These are phyloP conservation scores for Staphylotrichum tortipilum DNA, from an alignment of 495 filamentous ascomycete genomes.

Conservation along the genomic window DNA sequence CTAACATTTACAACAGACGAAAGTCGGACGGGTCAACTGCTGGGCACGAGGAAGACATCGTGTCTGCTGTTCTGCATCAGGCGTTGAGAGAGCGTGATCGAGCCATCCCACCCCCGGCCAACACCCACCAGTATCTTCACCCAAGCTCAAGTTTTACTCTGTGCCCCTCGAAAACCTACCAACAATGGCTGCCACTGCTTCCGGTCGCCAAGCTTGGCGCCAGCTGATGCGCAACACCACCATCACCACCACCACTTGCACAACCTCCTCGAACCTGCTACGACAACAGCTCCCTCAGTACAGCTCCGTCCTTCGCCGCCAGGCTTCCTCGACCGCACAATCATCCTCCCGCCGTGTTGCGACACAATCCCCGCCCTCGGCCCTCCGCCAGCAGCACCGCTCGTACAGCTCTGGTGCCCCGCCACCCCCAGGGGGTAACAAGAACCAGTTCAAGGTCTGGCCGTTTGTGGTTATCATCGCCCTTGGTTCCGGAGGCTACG, in stretches of 20 bases:
- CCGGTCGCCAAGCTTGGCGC: constrained; percentile 25
- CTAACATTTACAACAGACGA: not conserved
- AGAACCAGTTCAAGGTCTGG: constrained; percentile 39
- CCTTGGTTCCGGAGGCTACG: constrained; percentile 38
- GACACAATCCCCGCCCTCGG: not conserved
- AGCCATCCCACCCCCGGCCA: too few relatives aligned
- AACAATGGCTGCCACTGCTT: constrained; percentile 22
- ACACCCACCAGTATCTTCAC: too few relatives aligned
- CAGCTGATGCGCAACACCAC: constrained; percentile 20
- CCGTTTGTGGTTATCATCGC: constrained; percentile 42
- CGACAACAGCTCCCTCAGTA: not conserved
- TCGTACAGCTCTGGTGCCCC: constrained; percentile 23
- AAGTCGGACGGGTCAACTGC: not conserved
- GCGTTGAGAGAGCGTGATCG: too few relatives aligned
- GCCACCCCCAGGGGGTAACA: constrained; percentile 16
- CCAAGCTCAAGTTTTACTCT: constrained; percentile 5
- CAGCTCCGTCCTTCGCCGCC: not conserved
- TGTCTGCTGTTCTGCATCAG: too few relatives aligned
- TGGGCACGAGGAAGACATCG: too few relatives aligned
- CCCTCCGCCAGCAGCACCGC: constrained; percentile 9
- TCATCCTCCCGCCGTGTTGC: not conserved
- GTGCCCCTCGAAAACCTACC: not conserved
- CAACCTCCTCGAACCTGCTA: not conserved
- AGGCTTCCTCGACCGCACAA: not conserved
- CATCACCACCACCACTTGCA: too few relatives aligned